These are phyloP conservation scores for Yamadazyma siamensis DNA, from an alignment of 1,139 yeast species.

Conservation along the genomic window DNA sequence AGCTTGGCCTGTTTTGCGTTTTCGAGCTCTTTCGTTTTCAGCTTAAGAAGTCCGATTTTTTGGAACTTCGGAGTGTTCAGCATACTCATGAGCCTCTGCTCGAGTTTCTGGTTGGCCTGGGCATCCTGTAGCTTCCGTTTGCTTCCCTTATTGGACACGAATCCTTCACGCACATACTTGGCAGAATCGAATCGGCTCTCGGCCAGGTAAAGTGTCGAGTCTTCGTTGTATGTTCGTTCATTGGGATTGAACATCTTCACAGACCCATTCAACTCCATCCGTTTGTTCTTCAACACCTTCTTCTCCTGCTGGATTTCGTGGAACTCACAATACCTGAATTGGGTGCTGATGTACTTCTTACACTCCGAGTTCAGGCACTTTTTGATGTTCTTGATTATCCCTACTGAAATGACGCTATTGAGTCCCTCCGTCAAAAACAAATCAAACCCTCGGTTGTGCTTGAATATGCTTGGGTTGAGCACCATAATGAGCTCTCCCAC, in stretches of 20 bases:
- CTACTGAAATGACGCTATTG: slow-evolving; percentile 66
- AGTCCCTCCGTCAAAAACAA: slow-evolving; percentile 51
- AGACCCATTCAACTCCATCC: slow-evolving; percentile 75
- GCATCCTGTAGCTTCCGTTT: slow-evolving; percentile 30
- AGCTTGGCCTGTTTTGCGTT: neutral
- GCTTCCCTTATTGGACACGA: slow-evolving; percentile 33
- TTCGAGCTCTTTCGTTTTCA: slow-evolving; percentile 3
- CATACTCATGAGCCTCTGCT: slow-evolving; percentile 23
- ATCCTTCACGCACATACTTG: slow-evolving; percentile 46
- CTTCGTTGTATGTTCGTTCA: slow-evolving; percentile 24
- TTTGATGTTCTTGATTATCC: slow-evolving; percentile 67
- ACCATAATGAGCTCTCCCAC: slow-evolving; percentile 74
- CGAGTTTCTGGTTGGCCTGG: slow-evolving; percentile 32
- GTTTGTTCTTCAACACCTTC: slow-evolving; percentile 23
- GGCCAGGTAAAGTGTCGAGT: slow-evolving; percentile 18
- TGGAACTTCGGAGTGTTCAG: slow-evolving; percentile 11
- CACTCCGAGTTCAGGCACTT: slow-evolving; percentile 57
- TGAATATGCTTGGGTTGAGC: slow-evolving; percentile 64
- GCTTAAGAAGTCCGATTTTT: slow-evolving; percentile 12
- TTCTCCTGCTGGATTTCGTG: slow-evolving; percentile 14
- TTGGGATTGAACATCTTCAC: slow-evolving; percentile 42
- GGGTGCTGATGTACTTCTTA: slow-evolving; percentile 15
- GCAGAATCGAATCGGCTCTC: slow-evolving; percentile 13
- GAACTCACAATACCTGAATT: slow-evolving; percentile 13
- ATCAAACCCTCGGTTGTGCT: slow-evolving; percentile 47